Base-by-base conservation (phyloP, 164 flowering plant species). In the Kalanchoe fedtschenkoi region DNA sequence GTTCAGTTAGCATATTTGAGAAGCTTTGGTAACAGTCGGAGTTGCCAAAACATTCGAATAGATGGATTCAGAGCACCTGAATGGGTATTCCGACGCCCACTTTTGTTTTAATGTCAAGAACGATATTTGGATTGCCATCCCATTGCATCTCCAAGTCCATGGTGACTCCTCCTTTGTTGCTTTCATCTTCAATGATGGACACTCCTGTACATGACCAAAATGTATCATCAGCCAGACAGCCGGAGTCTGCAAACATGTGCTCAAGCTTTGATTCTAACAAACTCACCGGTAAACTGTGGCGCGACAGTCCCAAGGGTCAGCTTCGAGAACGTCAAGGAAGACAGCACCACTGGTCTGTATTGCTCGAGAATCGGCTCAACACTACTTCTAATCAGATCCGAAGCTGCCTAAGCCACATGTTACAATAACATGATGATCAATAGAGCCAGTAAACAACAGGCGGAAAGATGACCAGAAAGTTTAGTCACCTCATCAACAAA, bases 121-220 rank as follows among this genome's bases (percentile, higher is more conserved):
- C 66, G 14, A 93, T 88, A 69, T 74, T 83, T 53, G 97, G 99
- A 54, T 90, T 84, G 16, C 97, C 99, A 78, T 93, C 97, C 99
- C 99, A 93, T 66, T 93, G 89, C 82, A 93, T 69, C 74, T 90
- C 97, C 76, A 93, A 71, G 69, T 93, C 99, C 95, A 93, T 80
- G 11, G 91, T 82, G 44, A 87, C 62, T 61, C 87, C 85, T 10
- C 58, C 71, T 35, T 15, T 7, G 14, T 47, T 82, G 32, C 68
- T 71, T 57, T 79, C 93, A 68, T 70, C 85, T 58, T 92, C 98
- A 63, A 92, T 29, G 17, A 92, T 77, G 14, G 83, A 70, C 70
- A 89, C 80, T 51, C 98, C 98, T 92, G 65, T 19, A 72, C 60
- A 61, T 61, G 35, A 66, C 29, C 58, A 35, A 43, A 35, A 8